Base-by-base conservation (phyloP, 306 rosid species). In the Dryas octopetala region DNA sequence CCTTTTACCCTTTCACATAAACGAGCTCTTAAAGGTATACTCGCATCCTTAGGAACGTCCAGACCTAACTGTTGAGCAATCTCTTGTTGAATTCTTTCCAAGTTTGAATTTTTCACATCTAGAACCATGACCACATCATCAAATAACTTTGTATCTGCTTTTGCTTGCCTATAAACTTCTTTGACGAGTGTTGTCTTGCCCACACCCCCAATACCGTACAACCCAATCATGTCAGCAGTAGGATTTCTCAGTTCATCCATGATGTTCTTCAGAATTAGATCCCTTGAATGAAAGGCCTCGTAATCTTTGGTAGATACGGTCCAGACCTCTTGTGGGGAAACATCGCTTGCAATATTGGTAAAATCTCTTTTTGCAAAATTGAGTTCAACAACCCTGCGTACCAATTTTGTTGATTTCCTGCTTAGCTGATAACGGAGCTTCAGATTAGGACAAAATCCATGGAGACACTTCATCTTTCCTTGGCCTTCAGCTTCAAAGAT, bases 141-240 rank as follows among this genome's bases (percentile, higher is more conserved):
- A 53, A 80, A 66, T 19, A 71, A 47, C 50, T 80, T 75, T 0
- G 38, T 32, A 32, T 74, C 63, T 61, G 28, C 66, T 0, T 0
- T 53, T 16, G 73, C 80, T 47, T 68, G 38, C 43, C 73, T 62
- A 1, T 40, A 67, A 40, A 81, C 49, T 59, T 81, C 46, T 58
- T 71, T 49, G 2, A 13, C 77, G 6, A 80, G 52, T 32, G 66
- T 74, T 1, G 83, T 44, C 45, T 80, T 80, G 9, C 83, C 83
- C 0, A 80, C 84, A 4, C 84, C 84, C n/a, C n/a, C n/a, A n/a
- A n/a, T n/a, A n/a, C n/a, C n/a, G n/a, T n/a, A 74, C 2, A 76
- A 77, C 5, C 74, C 77, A 52, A 75, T 63, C 63, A 55, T 50
- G n/a, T 60, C 54, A 38, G 52, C 60, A 55, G 41, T 49, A 5